Evolutionary conservation across 2,329 filamentous ascomycete species (phyloP).

Genomic region (Colletotrichum sidae): DNA sequence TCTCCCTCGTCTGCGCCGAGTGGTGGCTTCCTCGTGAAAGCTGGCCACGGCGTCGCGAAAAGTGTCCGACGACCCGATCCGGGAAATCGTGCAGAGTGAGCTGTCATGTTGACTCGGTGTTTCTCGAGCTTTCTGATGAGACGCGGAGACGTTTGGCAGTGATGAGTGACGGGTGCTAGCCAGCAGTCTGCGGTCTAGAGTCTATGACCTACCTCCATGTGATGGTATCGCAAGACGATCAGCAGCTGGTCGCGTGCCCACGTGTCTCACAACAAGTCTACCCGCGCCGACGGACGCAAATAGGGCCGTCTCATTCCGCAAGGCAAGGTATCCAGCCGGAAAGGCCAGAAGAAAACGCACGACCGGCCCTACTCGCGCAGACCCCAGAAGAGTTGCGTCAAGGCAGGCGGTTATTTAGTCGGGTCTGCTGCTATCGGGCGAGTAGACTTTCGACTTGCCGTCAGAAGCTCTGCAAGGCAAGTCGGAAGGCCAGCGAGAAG

Average conservation of each 20-base stretch:
- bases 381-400: too few species aligned
- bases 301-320: constrained; percentile 3
- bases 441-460: constrained; percentile 5
- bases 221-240: constrained; percentile 28
- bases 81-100: background rate
- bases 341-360: too few species aligned
- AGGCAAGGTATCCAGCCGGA: background rate
- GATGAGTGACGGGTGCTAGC: too few species aligned
- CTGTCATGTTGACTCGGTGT: constrained; percentile 1
- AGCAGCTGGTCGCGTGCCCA: constrained; percentile 31
- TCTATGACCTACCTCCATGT: constrained; percentile 9
- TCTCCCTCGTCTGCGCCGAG: constrained; percentile 7
- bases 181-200: too few species aligned
- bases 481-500: background rate
- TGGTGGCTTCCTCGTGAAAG: constrained; percentile 19
- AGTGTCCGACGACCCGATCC: background rate
- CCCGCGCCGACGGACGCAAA: constrained; percentile 9
- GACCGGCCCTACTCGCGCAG: too few species aligned
- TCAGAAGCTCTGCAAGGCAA: constrained; percentile 26
- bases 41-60: background rate
- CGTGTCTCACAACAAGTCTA: constrained; percentile 26
- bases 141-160: too few species aligned
- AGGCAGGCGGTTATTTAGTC: too few species aligned
- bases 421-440: too few species aligned
- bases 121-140: too few species aligned